Base-by-base conservation (phyloP, 176 grass and related monocot genomes). In the Rhynchospora pubera region DNA sequence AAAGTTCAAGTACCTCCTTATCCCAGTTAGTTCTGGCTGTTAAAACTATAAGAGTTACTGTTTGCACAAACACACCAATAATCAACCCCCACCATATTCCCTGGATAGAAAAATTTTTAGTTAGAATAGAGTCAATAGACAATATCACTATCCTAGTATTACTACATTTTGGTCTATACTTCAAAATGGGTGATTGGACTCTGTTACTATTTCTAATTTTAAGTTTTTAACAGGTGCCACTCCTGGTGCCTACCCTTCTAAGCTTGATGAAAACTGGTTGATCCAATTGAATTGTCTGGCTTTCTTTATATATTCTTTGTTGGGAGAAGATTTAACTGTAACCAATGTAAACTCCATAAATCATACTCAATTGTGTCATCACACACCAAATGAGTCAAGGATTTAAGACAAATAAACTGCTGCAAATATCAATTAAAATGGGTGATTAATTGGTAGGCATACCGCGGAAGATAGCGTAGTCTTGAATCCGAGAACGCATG, bases 71-170 rank as follows among this genome's bases (percentile, higher is more conserved):
- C 5, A 93, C 91, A 15, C 93, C 93, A 10, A 97, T 86, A 43
- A 97, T 93, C 79, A 93, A 85, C 19, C 91, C 87, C 93, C 91
- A 93, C 93, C 93, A 97, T 81, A 93, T 93, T 63, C 93, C 93
- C 93, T 97, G 83, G 30, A 19, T 48, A 80, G 0, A 79, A 44
- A 59, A 74, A 0, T 65, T 65, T 9, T 43, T 5, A 79, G 43
- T 15, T 18, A 74, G 15, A 61, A 62, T 62, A n/a, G n/a, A n/a
- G n/a, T n/a, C n/a, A n/a, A n/a, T n/a, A 64, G 7, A 63, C 26
- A 62, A 57, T 19, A 57, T 15, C 44, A 39, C 34, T 39, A 39
- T 32, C 50, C 44, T 77, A 59, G 46, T 43, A 85, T 51, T 78
- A 45, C 14, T 14, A 62, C 2, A 62, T 62, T 24, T 64, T 2